These are phyloP conservation scores for Chenopodium album DNA, from an alignment of 148 eudicot genomes.

Conservation along the genomic window DNA sequence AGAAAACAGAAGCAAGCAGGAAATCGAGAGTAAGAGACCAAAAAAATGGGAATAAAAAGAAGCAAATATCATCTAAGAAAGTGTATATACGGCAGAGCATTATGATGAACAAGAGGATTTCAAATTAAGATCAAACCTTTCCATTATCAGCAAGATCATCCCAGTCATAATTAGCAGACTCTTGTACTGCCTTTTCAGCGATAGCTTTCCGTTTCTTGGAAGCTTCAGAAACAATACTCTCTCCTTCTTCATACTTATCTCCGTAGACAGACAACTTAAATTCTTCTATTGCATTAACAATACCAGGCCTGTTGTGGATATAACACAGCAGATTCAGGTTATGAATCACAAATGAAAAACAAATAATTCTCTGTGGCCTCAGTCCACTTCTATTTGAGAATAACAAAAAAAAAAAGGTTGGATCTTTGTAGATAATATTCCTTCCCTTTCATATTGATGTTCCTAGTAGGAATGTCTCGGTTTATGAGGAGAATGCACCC, in stretches of 20 bases:
- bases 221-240: slow-evolving; percentile 36
- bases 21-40: neutral
- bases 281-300: slow-evolving; percentile 79
- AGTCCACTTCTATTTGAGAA: neutral
- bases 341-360: neutral
- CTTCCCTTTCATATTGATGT: too few relatives aligned
- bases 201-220: slow-evolving; percentile 74
- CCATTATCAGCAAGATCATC: slow-evolving; percentile 83
- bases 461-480: too few relatives aligned
- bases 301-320: slow-evolving; percentile 55
- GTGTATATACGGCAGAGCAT: neutral
- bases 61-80: neutral
- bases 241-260: slow-evolving; percentile 54
- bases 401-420: neutral
- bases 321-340: neutral
- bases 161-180: slow-evolving; percentile 72
- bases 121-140: slow-evolving; percentile 44
- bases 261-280: slow-evolving; percentile 79
- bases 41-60: neutral
- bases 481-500: too few relatives aligned
- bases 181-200: slow-evolving; percentile 60
- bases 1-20: neutral
- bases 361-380: neutral
- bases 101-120: slow-evolving; percentile 2
- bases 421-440: too few relatives aligned